Conservation (phyloP, 345 rosid genomes). For the Linum lewisii region DNA sequence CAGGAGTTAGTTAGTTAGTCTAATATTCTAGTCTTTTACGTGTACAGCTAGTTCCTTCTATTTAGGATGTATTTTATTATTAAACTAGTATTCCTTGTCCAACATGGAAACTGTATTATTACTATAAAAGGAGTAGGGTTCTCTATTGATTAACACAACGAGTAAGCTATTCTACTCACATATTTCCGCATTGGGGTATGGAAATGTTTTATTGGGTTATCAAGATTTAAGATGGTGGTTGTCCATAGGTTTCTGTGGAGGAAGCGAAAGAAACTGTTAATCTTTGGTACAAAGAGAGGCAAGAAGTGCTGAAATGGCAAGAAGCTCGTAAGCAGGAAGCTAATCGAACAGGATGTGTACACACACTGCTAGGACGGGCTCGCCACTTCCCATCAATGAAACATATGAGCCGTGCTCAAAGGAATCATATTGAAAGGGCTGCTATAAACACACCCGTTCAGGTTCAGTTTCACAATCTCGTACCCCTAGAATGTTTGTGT, state of each 20-base stretch:
- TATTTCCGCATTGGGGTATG: too few species aligned
- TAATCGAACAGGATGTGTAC: slow-evolving; percentile 32
- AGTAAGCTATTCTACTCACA: too few species aligned
- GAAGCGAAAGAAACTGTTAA: slow-evolving; percentile 80
- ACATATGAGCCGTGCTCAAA: slow-evolving; percentile 32
- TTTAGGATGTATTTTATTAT: too few species aligned
- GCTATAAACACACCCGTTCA: slow-evolving; percentile 96
- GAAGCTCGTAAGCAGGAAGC: slow-evolving; percentile 65
- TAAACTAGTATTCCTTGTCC: too few species aligned
- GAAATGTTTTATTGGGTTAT: too few species aligned
- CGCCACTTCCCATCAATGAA: slow-evolving; percentile 48
- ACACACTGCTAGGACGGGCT: slow-evolving; percentile 72
- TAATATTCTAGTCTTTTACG: too few species aligned
- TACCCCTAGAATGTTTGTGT: background rate
- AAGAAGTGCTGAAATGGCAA: slow-evolving; percentile 85
- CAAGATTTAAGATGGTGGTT: slow-evolving; percentile 1
- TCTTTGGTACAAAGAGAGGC: slow-evolving; percentile 88
- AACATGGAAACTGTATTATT: too few species aligned
- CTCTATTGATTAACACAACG: too few species aligned
- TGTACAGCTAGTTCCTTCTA: too few species aligned
- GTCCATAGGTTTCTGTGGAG: slow-evolving; percentile 54
- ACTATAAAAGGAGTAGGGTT: too few species aligned
- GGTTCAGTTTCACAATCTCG: slow-evolving; percentile 33
- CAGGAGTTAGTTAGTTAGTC: too few species aligned
- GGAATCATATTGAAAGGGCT: slow-evolving; percentile 65